Evolutionary conservation across 139 green algal genomes (phyloP).

Genomic region (Volvox reticuliferus): DNA sequence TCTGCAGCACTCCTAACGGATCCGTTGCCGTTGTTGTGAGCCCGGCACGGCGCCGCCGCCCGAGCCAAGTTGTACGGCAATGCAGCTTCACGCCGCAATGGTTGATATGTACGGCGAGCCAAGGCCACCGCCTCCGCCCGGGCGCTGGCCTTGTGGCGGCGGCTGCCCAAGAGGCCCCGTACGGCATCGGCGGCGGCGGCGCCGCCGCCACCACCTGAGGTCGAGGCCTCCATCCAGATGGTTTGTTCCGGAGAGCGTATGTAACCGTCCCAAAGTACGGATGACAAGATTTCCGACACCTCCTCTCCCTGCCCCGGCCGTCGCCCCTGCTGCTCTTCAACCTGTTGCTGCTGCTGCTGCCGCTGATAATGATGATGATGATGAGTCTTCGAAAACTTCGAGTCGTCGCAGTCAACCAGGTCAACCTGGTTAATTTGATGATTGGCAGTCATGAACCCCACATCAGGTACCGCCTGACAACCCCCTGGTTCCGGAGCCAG

Average conservation of each 20-base stretch:
- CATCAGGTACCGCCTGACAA: no score
- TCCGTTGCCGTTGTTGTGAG: no score
- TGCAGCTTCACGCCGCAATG: not conserved
- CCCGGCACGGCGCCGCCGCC: no score
- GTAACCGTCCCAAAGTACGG: not conserved
- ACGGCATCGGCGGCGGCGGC: not conserved
- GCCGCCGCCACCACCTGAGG: not conserved
- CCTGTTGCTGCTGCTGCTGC: conserved; percentile 10
- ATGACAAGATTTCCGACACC: not conserved
- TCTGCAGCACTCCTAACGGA: no score
- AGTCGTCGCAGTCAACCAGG: no score
- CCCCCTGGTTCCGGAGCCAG: no score
- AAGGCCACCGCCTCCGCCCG: not conserved
- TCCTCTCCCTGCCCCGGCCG: not conserved
- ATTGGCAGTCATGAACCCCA: no score
- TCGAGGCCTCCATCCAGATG: not conserved
- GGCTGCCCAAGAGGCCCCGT: not conserved
- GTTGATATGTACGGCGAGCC: not conserved
- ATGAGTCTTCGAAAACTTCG: no score
- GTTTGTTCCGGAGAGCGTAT: not conserved
- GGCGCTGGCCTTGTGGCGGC: not conserved
- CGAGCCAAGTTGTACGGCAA: no score
- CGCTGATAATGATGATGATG: no score
- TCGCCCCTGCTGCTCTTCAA: not conserved
- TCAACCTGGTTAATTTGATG: no score